These are phyloP conservation scores for Hyphodiscus hymeniophilus DNA, from an alignment of 495 filamentous ascomycete species.

Conservation along the genomic window DNA sequence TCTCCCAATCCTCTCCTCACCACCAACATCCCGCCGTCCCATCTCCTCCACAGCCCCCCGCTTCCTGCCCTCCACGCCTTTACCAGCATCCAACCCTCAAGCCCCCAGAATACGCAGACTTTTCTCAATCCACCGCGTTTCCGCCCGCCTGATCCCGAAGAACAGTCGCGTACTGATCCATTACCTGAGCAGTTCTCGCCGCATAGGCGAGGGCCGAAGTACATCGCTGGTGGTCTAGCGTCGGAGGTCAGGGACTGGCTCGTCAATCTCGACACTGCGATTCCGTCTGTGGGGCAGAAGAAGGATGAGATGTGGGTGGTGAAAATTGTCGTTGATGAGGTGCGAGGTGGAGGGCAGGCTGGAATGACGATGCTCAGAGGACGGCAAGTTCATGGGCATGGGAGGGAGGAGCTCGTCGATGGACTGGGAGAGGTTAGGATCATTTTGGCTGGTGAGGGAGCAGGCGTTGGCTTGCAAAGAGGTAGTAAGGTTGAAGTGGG, in stretches of 20 bases:
- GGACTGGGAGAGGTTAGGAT: constrained; percentile 8
- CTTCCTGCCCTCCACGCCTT: constrained; percentile 15
- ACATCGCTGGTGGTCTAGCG: constrained; percentile 21
- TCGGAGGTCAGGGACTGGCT: constrained; percentile 21
- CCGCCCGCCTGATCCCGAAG: constrained; percentile 13
- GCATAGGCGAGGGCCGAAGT: constrained; percentile 22
- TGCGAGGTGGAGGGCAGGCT: constrained; percentile 12
- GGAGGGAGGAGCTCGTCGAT: constrained; percentile 8
- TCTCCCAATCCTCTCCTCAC: constrained; percentile 18
- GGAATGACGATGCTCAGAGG: constrained; percentile 21
- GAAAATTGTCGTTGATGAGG: constrained; percentile 17
- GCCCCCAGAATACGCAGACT: constrained; percentile 1
- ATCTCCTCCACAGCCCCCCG: constrained; percentile 8
- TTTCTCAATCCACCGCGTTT: constrained; percentile 24
- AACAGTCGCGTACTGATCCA: constrained; percentile 12
- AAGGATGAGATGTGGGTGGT: constrained; percentile 15
- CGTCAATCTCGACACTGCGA: constrained; percentile 17
- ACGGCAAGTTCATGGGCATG: constrained; percentile 7
- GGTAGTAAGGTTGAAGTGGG: constrained; percentile 14
- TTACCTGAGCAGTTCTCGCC: constrained; percentile 25
- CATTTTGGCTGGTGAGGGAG: constrained; percentile 23
- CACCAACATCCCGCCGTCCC: constrained; percentile 10
- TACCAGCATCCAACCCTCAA: constrained; percentile 7
- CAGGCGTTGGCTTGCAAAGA: constrained; percentile 14
- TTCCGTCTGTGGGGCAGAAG: constrained; percentile 2